Evolutionary conservation across 2,329 filamentous ascomycete species (phyloP), one percentile per base, ranked within the genome.

Genomic region (Exophiala aquamarina): DNA sequence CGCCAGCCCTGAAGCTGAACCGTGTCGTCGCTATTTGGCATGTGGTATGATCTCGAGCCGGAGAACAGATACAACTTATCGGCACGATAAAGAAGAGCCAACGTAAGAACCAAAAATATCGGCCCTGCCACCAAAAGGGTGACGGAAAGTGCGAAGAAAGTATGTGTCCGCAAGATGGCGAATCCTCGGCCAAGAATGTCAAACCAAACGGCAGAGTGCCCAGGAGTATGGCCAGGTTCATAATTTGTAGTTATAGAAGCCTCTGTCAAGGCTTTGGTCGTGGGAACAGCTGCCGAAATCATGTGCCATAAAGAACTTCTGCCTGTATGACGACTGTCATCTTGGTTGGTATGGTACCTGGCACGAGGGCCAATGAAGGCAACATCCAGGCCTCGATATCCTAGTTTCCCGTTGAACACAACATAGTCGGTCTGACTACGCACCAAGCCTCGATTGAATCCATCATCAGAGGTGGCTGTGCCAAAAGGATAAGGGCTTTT

Each of bases 11-110:
- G 80, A 15, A 95, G 66, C 11, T 75, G 65, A 9, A 94, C 73
- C 1, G 77, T 70, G 44, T 86, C 73, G 41, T 78, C 74, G 40
- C 77, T 75, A 44, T 79, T 79, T 8, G 79, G 72, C 37, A 78
- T 79, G 54, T 81, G 75, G n/a, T 82, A 73, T 46, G 81, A 77
- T 41, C 78, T 75, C 45, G 79, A 78, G 41, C 82, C 78, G 3
- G 87, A 79, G 64, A 96, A 95, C 47, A 92, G 81, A 67, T 97
- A 98, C 70, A 91, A 89, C 70, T 89, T 95, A 66, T 91, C 89
- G 7, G 76, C 72, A 49, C 81, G 82, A 35, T 79, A 75, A 3
- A 97, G 74, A 19, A 87, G 63, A 48, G 87, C 81, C 6, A 85
- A 83, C 2, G 92, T 73, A 3, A 83, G 63, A 11, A 89, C 73